Evolutionary conservation across 306 rosid genomes (phyloP), one percentile per base, ranked within the genome.

Genomic region (Benincasa hispida): DNA sequence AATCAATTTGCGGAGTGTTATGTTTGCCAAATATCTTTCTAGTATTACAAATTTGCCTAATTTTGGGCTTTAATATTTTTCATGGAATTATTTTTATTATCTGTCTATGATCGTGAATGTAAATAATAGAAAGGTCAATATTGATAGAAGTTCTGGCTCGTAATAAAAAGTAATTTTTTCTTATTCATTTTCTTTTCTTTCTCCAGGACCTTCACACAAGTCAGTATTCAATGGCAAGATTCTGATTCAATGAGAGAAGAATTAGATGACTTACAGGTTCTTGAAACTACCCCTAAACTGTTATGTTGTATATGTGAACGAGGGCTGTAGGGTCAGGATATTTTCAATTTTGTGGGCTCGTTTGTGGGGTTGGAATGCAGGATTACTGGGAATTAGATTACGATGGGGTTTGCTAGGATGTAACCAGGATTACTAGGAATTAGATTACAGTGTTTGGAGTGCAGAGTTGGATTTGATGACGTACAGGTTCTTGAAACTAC

Each of bases 241-340:
- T 88, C 91, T 11, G 98, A 94, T 90, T 82, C 97, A 76, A 94
- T 94, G 96, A 89, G 98, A 85, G 98, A 94, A 87, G 98, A 94
- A 79, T 86, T 94, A 77, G 98, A 94, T 77, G 98, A 94, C 78
- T 89, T 94, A 73, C 98, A 94, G 98, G 98, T 85, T 51, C 72
- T 67, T 74, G 58, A 41, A 35, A 42, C 48, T 17, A 17, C 39
- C 19, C 35, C 59, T 47, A 25, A 24, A 72, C 25, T 72, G 13
- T 72, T 72, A 27, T 72, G 57, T 27, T 70, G 39, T 70, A 68
- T 68, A 42, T 39, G 74, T 68, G 55, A 42, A 41, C 8, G 25
- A 68, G 24, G 32, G n/a, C 74, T 41, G 35, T 34, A 41, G 11
- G 34, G 18, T 42, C 74, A 13, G 34, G 13, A 68, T 39, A n/a